Evolutionary conservation across 371 early-diverging fungal species (phyloP).

Genomic region (Rhizopus delemar): DNA sequence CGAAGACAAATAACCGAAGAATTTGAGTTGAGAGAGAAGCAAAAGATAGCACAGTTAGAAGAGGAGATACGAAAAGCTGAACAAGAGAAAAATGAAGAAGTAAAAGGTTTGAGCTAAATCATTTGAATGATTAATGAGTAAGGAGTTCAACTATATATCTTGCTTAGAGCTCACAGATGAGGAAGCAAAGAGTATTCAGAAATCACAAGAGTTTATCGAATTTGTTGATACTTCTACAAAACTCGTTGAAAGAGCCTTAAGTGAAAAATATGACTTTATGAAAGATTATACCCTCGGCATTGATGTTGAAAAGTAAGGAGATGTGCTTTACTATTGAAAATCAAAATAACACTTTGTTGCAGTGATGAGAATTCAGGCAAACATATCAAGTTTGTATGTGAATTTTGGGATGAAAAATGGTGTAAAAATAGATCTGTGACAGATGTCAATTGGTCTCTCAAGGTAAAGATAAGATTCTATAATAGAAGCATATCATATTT

Average conservation of each 20-base stretch:
- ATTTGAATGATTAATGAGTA: too few relatives aligned
- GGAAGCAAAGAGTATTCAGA: slow-evolving; percentile 71
- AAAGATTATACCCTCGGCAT: slow-evolving; percentile 87
- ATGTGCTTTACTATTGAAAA: background rate
- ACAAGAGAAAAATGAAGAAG: slow-evolving; percentile 51
- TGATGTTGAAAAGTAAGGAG: slow-evolving; percentile 59
- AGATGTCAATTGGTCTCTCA: slow-evolving; percentile 90
- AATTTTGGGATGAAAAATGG: slow-evolving; percentile 83
- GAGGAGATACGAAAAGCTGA: slow-evolving; percentile 59
- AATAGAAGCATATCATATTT: background rate
- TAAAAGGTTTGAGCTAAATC: slow-evolving; percentile 27
- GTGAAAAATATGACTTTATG: slow-evolving; percentile 89
- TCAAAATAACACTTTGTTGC: background rate
- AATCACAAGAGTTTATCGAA: slow-evolving; percentile 74
- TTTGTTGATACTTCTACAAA: slow-evolving; percentile 88
- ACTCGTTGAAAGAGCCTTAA: slow-evolving; percentile 87
- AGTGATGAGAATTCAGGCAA: slow-evolving; percentile 70
- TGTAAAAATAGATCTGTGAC: slow-evolving; percentile 85
- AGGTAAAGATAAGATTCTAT: slow-evolving; percentile 45
- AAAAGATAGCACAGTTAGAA: slow-evolving; percentile 59
- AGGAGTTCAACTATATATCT: background rate
- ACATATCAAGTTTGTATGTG: slow-evolving; percentile 67
- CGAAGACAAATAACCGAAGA: slow-evolving; percentile 62
- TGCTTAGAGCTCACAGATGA: slow-evolving; percentile 78
- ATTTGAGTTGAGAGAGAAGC: slow-evolving; percentile 61